phyloP scores from a whole-genome alignment of 2,329 filamentous ascomycete species.

The Penicillium italicum region DNA sequence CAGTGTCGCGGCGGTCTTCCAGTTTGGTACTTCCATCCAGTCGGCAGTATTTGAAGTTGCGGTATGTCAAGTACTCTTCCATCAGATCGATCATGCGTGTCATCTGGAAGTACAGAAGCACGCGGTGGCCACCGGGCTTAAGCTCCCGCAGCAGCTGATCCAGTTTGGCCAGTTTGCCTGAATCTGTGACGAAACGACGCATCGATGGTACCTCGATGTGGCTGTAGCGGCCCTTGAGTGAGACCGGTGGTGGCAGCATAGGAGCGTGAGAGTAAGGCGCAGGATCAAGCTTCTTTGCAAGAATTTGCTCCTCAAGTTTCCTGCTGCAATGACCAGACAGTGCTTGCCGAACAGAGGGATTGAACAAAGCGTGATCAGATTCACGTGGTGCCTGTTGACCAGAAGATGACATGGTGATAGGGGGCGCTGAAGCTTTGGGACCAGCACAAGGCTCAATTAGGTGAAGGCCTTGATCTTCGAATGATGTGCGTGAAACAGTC shows the following conservation, averaged over 20 bases:
- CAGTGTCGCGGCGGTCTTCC: conserved; percentile 93
- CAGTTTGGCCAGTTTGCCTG: conserved; percentile 88
- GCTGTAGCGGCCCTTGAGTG: conserved; percentile 78
- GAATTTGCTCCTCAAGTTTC: conserved; percentile 66
- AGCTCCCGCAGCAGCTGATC: conserved; percentile 83
- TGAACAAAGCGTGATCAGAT: conserved; percentile 70
- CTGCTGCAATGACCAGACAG: conserved; percentile 63
- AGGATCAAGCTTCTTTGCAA: conserved; percentile 68
- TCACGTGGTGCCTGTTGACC: conserved; percentile 64
- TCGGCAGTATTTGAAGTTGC: conserved; percentile 98
- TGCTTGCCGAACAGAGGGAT: conserved; percentile 66
- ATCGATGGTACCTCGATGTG: conserved; percentile 93
- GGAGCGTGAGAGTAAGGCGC: conserved; percentile 56
- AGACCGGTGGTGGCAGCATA: conserved; percentile 73
- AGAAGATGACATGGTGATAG: conserved; percentile 74
- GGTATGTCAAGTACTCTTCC: conserved; percentile 98
- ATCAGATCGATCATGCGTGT: conserved; percentile 99
- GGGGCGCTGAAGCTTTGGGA: conserved; percentile 77
- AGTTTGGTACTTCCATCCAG: conserved; percentile 96
- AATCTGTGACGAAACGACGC: conserved; percentile 96
- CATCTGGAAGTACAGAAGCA: conserved; percentile 99
- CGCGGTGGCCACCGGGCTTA: conserved; percentile 88
- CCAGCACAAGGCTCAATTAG: conserved; percentile 77
- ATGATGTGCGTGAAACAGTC: conserved; percentile 68
- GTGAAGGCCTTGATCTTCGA: conserved; percentile 66